phyloP scores from a whole-genome alignment of 345 rosid species.

The Gossypium bickii region DNA sequence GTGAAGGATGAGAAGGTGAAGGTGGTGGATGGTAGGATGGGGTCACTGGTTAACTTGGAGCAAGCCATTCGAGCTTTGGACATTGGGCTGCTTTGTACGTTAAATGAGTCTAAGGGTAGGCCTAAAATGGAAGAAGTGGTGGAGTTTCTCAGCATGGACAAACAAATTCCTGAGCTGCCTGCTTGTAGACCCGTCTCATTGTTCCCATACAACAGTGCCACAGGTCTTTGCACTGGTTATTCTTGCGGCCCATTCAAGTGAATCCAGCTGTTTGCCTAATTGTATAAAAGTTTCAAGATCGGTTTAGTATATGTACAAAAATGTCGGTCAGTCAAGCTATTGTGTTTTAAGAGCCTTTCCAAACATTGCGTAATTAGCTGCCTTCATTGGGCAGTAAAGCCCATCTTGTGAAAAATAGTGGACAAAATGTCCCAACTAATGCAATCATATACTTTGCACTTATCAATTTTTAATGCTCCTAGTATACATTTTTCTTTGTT shows the following conservation, averaged over 20 bases:
- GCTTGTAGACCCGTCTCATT: slow-evolving; percentile 33
- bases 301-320: no score
- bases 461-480: no score
- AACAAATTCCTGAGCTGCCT: slow-evolving; percentile 33
- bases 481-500: no score
- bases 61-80: slow-evolving; percentile 38
- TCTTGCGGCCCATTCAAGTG: slow-evolving; percentile 40
- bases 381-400: no score
- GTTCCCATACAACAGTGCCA: slow-evolving; percentile 43
- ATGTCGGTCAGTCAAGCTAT: no score
- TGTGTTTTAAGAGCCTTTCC: no score
- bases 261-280: background rate
- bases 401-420: no score
- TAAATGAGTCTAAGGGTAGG: slow-evolving; percentile 45
- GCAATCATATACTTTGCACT: no score
- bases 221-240: slow-evolving; percentile 33
- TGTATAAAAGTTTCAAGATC: background rate
- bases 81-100: slow-evolving; percentile 39
- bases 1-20: slow-evolving; percentile 34
- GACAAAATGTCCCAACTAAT: no score
- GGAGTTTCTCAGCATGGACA: slow-evolving; percentile 26
- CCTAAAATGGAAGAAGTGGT: slow-evolving; percentile 37
- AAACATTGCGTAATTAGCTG: no score
- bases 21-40: slow-evolving; percentile 47
- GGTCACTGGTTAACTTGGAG: slow-evolving; percentile 34